These are phyloP conservation scores for Penicillium coffeae DNA, from an alignment of 495 filamentous ascomycete species.

Conservation along the genomic window DNA sequence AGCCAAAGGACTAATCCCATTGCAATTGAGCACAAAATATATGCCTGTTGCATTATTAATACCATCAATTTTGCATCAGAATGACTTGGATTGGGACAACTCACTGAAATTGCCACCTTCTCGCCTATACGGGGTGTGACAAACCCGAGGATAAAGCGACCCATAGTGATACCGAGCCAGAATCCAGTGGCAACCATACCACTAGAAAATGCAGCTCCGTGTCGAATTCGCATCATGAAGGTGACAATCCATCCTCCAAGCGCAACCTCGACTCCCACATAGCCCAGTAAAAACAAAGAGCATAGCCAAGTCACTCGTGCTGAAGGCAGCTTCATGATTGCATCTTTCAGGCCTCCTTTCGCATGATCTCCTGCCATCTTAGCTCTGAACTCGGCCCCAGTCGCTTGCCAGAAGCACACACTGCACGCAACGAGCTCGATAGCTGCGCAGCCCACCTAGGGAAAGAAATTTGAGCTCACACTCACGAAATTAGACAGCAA, in stretches of 20 bases:
- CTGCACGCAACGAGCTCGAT: slow-evolving; percentile 55
- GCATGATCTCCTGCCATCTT: slow-evolving; percentile 26
- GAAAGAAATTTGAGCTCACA: neutral
- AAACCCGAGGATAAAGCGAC: slow-evolving; percentile 58
- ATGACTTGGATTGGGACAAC: slow-evolving; percentile 4
- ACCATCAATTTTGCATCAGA: too few species aligned
- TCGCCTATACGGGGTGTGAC: slow-evolving; percentile 60
- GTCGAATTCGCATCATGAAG: slow-evolving; percentile 59
- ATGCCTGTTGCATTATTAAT: slow-evolving; percentile 35
- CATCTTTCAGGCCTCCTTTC: slow-evolving; percentile 52
- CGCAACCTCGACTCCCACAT: slow-evolving; percentile 82
- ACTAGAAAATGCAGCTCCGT: slow-evolving; percentile 51
- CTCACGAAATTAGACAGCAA: neutral
- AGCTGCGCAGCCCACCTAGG: slow-evolving; percentile 57
- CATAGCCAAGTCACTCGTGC: slow-evolving; percentile 68
- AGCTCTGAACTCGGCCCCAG: slow-evolving; percentile 57
- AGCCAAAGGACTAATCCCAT: slow-evolving; percentile 63
- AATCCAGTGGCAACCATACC: slow-evolving; percentile 65
- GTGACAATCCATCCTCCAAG: slow-evolving; percentile 70
- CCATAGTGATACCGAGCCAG: slow-evolving; percentile 63
- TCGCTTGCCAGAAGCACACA: slow-evolving; percentile 65
- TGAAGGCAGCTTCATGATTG: slow-evolving; percentile 45
- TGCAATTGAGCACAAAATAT: slow-evolving; percentile 48
- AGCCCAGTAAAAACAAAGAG: slow-evolving; percentile 71
- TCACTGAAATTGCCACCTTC: slow-evolving; percentile 52